These are phyloP conservation scores for Rhizoclosmatium sp. DNA, from an alignment of 192 early-diverging fungal species.

Conservation along the genomic window DNA sequence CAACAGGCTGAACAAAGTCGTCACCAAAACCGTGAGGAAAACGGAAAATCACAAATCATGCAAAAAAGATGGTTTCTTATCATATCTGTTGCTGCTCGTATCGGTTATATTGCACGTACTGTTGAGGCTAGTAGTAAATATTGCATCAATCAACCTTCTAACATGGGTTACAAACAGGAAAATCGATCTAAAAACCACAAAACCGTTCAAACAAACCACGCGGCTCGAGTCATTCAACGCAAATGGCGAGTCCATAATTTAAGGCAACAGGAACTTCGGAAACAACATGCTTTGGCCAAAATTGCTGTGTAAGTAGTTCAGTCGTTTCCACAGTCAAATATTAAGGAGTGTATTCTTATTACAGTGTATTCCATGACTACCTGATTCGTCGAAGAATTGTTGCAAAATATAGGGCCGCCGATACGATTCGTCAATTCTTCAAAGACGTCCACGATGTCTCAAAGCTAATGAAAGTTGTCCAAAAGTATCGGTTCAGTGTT, in stretches of 20 bases:
- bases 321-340: constrained; percentile 18
- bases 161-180: constrained; percentile 4
- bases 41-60: constrained; percentile 44
- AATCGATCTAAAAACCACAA: constrained; percentile 8
- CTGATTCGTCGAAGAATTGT: constrained; percentile 43
- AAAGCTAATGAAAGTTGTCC: constrained; percentile 64
- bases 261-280: constrained; percentile 29
- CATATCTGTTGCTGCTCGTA: constrained; percentile 50
- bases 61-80: constrained; percentile 65
- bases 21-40: constrained; percentile 53
- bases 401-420: constrained; percentile 44
- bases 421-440: constrained; percentile 61
- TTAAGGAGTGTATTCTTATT: constrained; percentile 11
- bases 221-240: constrained; percentile 54
- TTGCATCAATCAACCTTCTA: not conserved
- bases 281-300: constrained; percentile 42
- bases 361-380: constrained; percentile 53
- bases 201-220: constrained; percentile 24
- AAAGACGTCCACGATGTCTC: constrained; percentile 65
- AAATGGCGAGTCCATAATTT: constrained; percentile 40
- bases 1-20: constrained; percentile 38
- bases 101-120: constrained; percentile 45
- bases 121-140: constrained; percentile 40
- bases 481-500: constrained; percentile 65
- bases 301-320: constrained; percentile 47